Percentiles rank a stretch among this genome's conserved stretches.
Conservation (phyloP, 148 eudicot genomes). For the Suaeda aralocaspica region DNA sequence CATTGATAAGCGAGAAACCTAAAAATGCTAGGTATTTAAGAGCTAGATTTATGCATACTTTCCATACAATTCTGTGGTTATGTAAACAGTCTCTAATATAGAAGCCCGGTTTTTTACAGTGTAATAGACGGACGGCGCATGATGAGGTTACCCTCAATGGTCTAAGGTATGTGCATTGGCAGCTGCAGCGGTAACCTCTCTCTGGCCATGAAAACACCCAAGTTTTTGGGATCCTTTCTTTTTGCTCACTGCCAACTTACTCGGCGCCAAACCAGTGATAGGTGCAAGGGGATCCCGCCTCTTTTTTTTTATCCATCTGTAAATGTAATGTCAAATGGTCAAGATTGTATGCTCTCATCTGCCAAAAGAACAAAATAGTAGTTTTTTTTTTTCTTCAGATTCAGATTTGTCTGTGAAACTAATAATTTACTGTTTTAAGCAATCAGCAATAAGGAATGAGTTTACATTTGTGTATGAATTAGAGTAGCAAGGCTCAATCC, state of each 20-base stretch:
- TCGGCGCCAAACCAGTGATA: too few species aligned
- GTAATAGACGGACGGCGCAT: slow-evolving; percentile 53
- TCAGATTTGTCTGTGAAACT: neutral
- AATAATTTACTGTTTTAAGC: neutral
- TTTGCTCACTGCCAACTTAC: too few species aligned
- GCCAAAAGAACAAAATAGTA: neutral
- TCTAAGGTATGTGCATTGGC: slow-evolving; percentile 8
- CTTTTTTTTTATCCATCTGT: neutral
- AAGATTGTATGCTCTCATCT: neutral
- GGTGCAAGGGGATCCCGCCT: too few species aligned
- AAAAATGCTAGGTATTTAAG: neutral
- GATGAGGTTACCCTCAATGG: slow-evolving; percentile 44
- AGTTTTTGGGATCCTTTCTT: too few species aligned
- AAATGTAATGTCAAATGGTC: neutral
- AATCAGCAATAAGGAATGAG: neutral
- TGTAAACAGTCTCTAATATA: neutral
- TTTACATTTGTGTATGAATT: neutral
- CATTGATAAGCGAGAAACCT: neutral
- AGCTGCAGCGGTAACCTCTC: neutral
- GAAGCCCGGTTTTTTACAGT: slow-evolving; percentile 28
- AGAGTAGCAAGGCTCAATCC: neutral
- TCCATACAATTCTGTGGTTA: neutral
- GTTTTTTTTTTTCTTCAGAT: neutral
- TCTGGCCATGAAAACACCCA: neutral
- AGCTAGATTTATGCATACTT: too few species aligned